phyloP scores from a whole-genome alignment of 345 rosid species.

The Ceriops zippeliana region DNA sequence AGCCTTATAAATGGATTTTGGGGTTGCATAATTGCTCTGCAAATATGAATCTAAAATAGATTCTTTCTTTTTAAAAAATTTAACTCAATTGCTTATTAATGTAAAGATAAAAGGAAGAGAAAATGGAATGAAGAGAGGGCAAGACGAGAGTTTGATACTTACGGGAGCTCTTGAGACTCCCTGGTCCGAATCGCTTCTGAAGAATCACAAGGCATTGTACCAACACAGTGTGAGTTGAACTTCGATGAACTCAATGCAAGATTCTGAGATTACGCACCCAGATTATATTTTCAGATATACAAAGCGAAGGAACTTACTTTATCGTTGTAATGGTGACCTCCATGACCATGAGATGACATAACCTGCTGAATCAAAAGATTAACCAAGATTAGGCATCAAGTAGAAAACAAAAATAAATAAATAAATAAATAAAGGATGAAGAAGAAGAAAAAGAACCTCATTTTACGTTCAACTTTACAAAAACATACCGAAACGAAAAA shows the following conservation, averaged over 20 bases:
- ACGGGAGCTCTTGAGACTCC: slow-evolving; percentile 47
- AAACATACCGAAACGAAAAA: no score
- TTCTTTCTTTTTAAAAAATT: no score
- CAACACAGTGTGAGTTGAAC: neutral
- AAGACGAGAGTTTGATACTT: slow-evolving; percentile 18
- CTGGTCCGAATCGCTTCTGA: slow-evolving; percentile 43
- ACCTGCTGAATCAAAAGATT: slow-evolving; percentile 34
- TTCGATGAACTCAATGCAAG: neutral
- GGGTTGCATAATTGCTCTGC: no score
- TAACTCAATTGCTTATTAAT: neutral
- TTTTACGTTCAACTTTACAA: no score
- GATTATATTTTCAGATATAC: neutral
- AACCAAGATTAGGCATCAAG: neutral
- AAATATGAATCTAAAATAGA: no score
- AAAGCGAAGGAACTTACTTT: neutral
- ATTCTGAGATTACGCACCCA: neutral
- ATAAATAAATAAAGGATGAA: neutral
- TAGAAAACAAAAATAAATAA: neutral
- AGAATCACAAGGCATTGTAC: slow-evolving; percentile 2
- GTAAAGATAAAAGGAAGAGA: neutral
- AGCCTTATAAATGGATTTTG: neutral
- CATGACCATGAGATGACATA: slow-evolving; percentile 39
- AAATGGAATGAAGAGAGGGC: neutral
- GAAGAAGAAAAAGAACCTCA: neutral
- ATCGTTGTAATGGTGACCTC: slow-evolving; percentile 42